Evolutionary conservation across 2,329 filamentous ascomycete species (phyloP).

Genomic region (Aschersonia sp.): DNA sequence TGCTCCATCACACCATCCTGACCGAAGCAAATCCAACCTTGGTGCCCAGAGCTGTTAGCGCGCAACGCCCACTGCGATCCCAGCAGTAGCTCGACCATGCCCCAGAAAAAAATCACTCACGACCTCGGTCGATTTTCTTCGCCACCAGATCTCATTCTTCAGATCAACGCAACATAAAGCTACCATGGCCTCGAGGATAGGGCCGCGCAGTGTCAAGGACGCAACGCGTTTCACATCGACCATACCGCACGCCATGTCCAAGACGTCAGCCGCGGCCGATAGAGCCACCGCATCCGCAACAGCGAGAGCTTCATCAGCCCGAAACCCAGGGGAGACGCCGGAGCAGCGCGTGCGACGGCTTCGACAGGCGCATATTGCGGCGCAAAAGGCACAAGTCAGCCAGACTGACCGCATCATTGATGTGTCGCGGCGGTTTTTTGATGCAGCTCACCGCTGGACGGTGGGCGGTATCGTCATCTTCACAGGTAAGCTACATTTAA

Average conservation of each 20-base stretch:
- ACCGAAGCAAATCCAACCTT: not conserved
- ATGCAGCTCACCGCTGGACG: slow-evolving; percentile 41
- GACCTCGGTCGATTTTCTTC: too few species aligned
- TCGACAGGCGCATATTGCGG: slow-evolving; percentile 53
- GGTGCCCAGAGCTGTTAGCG: too few species aligned
- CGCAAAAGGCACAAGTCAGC: slow-evolving; percentile 43
- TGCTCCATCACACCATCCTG: slow-evolving; percentile 1
- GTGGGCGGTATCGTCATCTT: slow-evolving; percentile 40
- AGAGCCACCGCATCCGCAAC: slow-evolving; percentile 11
- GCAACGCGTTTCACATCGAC: slow-evolving; percentile 55
- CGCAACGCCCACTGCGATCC: too few species aligned
- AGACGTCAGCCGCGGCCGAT: slow-evolving; percentile 25
- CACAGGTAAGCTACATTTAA: slow-evolving; percentile 29
- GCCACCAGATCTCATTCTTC: too few species aligned
- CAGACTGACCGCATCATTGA: slow-evolving; percentile 35
- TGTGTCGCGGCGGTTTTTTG: slow-evolving; percentile 33
- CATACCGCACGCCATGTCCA: slow-evolving; percentile 50
- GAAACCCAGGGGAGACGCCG: slow-evolving; percentile 41
- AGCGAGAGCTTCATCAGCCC: slow-evolving; percentile 8
- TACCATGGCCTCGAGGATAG: slow-evolving; percentile 26
- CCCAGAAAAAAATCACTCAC: too few species aligned
- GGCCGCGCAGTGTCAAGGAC: slow-evolving; percentile 58
- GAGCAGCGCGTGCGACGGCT: slow-evolving; percentile 56
- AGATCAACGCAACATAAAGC: too few species aligned
- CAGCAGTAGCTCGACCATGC: too few species aligned